These are phyloP conservation scores for Lycium barbarum DNA, from an alignment of 257 asterid species.

Conservation along the genomic window DNA sequence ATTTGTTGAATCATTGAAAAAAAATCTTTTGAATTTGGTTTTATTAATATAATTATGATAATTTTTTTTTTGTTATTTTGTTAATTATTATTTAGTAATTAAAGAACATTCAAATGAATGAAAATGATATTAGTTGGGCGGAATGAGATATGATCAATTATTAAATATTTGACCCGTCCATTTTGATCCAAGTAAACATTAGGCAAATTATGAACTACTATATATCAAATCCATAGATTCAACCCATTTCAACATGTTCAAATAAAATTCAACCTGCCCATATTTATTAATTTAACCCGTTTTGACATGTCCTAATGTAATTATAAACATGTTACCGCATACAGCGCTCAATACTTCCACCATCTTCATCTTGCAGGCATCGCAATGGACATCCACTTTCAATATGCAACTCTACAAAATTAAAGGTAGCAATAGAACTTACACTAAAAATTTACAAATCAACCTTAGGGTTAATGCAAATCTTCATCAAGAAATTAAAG, in stretches of 20 bases:
- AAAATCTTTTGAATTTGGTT: too few species aligned
- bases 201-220: too few species aligned
- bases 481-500: background rate
- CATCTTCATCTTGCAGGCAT: slow-evolving; percentile 24
- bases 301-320: background rate
- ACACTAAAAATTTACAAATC: background rate
- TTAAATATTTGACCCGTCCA: too few species aligned
- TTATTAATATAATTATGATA: too few species aligned
- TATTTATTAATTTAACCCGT: background rate
- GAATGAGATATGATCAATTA: too few species aligned
- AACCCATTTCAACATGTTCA: background rate
- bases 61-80: too few species aligned
- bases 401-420: slow-evolving; percentile 18
- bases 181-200: too few species aligned
- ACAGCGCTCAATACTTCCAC: background rate
- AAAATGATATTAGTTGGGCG: too few species aligned
- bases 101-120: too few species aligned
- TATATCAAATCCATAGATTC: background rate
- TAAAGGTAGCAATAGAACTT: background rate
- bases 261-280: background rate
- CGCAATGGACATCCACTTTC: slow-evolving; percentile 23
- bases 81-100: too few species aligned
- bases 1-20: too few species aligned
- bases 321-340: slow-evolving; percentile 19
- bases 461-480: background rate